These are phyloP conservation scores for Aquilaria malaccensis DNA, from an alignment of 345 rosid genomes.

Conservation along the genomic window DNA sequence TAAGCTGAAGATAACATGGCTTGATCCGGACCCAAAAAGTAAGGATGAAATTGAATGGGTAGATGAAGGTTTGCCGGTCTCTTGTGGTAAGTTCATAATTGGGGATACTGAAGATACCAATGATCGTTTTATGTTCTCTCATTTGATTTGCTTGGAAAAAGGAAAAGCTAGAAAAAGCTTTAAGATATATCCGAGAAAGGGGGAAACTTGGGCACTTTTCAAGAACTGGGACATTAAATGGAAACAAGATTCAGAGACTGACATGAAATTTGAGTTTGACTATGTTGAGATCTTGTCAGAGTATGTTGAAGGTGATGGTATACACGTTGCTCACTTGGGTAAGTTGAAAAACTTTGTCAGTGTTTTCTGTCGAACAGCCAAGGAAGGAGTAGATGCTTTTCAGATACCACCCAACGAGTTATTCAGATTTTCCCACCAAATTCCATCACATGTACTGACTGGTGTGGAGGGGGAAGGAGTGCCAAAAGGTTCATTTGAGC, in stretches of 20 bases:
- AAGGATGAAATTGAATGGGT: slow-evolving; percentile 40
- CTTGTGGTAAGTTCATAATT: slow-evolving; percentile 51
- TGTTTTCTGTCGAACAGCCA: slow-evolving; percentile 35
- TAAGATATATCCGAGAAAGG: slow-evolving; percentile 47
- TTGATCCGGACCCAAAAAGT: slow-evolving; percentile 54
- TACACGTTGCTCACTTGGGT: slow-evolving; percentile 57
- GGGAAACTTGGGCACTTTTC: slow-evolving; percentile 75
- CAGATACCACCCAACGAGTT: slow-evolving; percentile 36
- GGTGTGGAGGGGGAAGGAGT: slow-evolving; percentile 71
- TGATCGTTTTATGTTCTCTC: slow-evolving; percentile 50
- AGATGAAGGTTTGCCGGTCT: slow-evolving; percentile 32
- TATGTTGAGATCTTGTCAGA: slow-evolving; percentile 61
- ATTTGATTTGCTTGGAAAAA: slow-evolving; percentile 28
- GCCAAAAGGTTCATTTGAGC: slow-evolving; percentile 68
- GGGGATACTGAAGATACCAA: slow-evolving; percentile 19
- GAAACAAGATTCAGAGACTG: slow-evolving; percentile 27
- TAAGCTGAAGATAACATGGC: slow-evolving; percentile 50
- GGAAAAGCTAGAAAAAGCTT: slow-evolving; percentile 13
- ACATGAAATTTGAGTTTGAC: slow-evolving; percentile 40
- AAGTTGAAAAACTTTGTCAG: slow-evolving; percentile 81
- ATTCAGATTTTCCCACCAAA: slow-evolving; percentile 66
- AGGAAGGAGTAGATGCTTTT: slow-evolving; percentile 25
- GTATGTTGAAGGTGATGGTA: slow-evolving; percentile 36
- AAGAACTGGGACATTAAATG: slow-evolving; percentile 58
- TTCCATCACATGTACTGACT: slow-evolving; percentile 63